Evolutionary conservation across 805 yeast genomes (phyloP).

Genomic region (Maudiozyma serrabonitensis): DNA sequence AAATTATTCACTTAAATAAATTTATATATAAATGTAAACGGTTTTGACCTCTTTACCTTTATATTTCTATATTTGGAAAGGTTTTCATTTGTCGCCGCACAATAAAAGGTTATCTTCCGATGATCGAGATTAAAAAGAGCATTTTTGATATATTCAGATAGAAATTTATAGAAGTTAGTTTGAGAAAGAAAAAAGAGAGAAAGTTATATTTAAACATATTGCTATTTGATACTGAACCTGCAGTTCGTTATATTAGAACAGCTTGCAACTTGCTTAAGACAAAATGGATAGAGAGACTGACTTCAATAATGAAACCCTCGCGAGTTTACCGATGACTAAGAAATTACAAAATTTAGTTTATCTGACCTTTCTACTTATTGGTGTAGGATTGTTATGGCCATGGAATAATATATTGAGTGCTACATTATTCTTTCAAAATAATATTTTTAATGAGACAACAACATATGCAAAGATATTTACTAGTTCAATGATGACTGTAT

Average conservation of each 20-base stretch:
- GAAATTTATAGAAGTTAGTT: background rate
- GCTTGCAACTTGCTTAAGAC: no score
- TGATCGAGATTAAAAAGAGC: no score
- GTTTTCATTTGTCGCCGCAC: no score
- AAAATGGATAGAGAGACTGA: background rate
- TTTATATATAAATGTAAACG: background rate
- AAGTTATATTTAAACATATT: no score
- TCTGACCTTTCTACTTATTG: conserved; percentile 54
- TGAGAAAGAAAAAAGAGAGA: background rate
- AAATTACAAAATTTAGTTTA: conserved; percentile 31
- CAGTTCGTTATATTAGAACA: no score
- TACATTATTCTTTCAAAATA: conserved; percentile 64
- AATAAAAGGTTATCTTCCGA: no score
- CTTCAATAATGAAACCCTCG: background rate
- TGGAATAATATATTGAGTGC: conserved; percentile 92
- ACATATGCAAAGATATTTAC: conserved; percentile 50
- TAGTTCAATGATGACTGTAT: conserved; percentile 80
- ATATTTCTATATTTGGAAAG: background rate
- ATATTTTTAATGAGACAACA: conserved; percentile 40
- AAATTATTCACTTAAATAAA: background rate
- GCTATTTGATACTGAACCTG: no score
- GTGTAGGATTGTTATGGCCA: conserved; percentile 85
- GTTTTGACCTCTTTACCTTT: background rate
- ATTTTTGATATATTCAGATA: background rate
- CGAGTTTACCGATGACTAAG: conserved; percentile 6